Base-by-base conservation (phyloP, 805 yeast genomes). In the Candida xyloterini region DNA sequence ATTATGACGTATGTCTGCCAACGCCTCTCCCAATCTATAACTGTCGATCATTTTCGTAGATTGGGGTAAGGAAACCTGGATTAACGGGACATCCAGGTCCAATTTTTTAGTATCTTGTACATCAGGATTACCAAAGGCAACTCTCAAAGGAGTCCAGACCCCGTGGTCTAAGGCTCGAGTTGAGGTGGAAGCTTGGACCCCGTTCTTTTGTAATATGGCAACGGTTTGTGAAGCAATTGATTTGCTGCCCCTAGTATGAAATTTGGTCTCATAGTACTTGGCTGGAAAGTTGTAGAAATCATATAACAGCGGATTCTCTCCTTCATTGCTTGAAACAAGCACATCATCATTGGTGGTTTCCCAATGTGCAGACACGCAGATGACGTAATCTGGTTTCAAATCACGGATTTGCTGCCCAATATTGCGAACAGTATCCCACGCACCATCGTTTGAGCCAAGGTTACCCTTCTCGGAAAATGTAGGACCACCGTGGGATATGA, bases 401-500 rank as follows among this genome's bases (percentile, higher is more conserved):
- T 63, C 56, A 34, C 68, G 66, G 46, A 85, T 78, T 27, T 63
- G 59, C 13, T 57, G 46, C 3, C 95, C 95, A 6, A 81, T 44
- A 15, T 60, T 50, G 33, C 67, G 60, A 6, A 79, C 68, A 5
- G 63, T 64, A 16, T 68, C 64, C 67, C 74, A 82, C 0, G 91
- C 90, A 5, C 86, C 86, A 2, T 38, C 36, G 41, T 74, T 70
- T 26, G 82, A 76, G 14, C 78, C 78, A 33, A 66, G 62, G 15
- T 61, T 66, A 35, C 66, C 71, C 25, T 66, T 57, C 51, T 81
- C 80, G 68, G 84, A 75, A 57, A 85, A 83, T 1, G 84, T 78
- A 7, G 95, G 95, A 0, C 90, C 93, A 7, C 95, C 95, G 62
- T 85, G 95, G n/a, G 87, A 78, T 30, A 84, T 56, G 59, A 84